A percentile compares a stretch with the other conserved stretches of the same genome.
Conservation (phyloP, 352 stramenopile genomes). For the Phytopythium mirpurense region DNA sequence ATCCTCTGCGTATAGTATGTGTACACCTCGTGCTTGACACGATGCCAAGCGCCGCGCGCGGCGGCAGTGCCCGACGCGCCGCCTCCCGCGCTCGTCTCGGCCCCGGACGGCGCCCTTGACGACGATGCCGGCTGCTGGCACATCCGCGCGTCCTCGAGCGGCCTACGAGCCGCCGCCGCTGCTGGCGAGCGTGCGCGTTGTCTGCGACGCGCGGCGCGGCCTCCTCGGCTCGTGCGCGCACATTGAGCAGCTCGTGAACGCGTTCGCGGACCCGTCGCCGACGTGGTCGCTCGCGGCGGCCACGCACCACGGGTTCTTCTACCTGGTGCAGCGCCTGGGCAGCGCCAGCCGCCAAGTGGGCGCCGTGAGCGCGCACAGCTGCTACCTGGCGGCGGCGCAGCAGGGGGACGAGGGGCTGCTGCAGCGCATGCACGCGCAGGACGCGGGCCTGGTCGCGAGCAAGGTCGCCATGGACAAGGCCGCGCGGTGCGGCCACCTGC, state of each 20-base stretch:
- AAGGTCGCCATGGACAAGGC: conserved; percentile 21
- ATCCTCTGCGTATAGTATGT: neutral
- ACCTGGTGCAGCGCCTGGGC: conserved; percentile 22
- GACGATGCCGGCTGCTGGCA: too few species aligned
- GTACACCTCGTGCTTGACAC: neutral
- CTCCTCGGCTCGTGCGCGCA: conserved; percentile 4
- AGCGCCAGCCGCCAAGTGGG: conserved; percentile 10
- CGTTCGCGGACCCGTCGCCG: conserved; percentile 7
- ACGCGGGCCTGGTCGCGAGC: conserved; percentile 14
- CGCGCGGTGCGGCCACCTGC: conserved; percentile 22
- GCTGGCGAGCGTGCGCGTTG: conserved; percentile 5
- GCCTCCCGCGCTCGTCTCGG: neutral
- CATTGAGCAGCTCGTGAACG: conserved; percentile 8
- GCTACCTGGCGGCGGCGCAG: conserved; percentile 21
- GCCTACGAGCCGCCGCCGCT: neutral
- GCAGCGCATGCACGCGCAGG: conserved; percentile 17
- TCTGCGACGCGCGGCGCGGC: conserved; percentile 5
- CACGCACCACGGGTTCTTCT: conserved; percentile 18
- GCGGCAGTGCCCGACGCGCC: neutral
- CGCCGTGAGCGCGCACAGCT: conserved; percentile 15
- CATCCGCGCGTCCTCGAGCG: too few species aligned
- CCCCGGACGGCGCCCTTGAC: neutral
- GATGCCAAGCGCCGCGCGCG: too few species aligned
- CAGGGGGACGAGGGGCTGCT: conserved; percentile 14
- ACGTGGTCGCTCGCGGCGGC: conserved; percentile 11